These are phyloP conservation scores for Cladosporium sp. DNA, from an alignment of 2,329 filamentous ascomycete genomes.

Conservation along the genomic window DNA sequence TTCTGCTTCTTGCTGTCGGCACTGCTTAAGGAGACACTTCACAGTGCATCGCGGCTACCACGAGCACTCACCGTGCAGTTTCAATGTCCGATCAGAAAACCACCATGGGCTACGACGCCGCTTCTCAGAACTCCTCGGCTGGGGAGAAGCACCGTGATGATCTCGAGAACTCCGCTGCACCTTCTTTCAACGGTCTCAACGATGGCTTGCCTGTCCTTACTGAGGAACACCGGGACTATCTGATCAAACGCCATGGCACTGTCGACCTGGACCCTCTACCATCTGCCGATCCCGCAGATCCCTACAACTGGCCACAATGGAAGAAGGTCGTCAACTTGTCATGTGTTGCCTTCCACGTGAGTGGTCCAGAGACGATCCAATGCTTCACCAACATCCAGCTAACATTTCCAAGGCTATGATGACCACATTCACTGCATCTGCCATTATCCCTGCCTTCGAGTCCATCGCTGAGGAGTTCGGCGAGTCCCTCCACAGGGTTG, in stretches of 20 bases:
- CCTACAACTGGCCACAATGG: slow-evolving; percentile 55
- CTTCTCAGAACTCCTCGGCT: slow-evolving; percentile 5
- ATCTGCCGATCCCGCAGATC: slow-evolving; percentile 47
- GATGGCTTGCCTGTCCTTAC: slow-evolving; percentile 33
- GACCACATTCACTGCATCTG: slow-evolving; percentile 52
- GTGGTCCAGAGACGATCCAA: not conserved
- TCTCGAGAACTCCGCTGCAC: not conserved
- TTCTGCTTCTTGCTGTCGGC: not conserved
- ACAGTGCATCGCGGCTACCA: not conserved
- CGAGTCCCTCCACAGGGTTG: slow-evolving; percentile 45
- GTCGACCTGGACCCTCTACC: slow-evolving; percentile 53
- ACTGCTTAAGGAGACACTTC: not conserved
- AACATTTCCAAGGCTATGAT: slow-evolving; percentile 43
- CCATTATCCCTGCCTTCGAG: slow-evolving; percentile 53
- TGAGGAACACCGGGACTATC: slow-evolving; percentile 46
- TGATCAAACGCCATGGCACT: slow-evolving; percentile 51
- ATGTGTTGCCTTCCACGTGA: slow-evolving; percentile 48
- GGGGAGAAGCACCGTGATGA: slow-evolving; percentile 2
- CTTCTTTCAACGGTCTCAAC: slow-evolving; percentile 4
- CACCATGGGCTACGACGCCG: slow-evolving; percentile 1
- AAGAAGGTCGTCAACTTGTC: slow-evolving; percentile 47
- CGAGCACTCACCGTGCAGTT: not conserved
- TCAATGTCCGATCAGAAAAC: not conserved
- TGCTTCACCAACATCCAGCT: not conserved
- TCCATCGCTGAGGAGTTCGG: slow-evolving; percentile 50